These are phyloP conservation scores for Angophora floribunda DNA, from an alignment of 345 rosid species.

Conservation along the genomic window DNA sequence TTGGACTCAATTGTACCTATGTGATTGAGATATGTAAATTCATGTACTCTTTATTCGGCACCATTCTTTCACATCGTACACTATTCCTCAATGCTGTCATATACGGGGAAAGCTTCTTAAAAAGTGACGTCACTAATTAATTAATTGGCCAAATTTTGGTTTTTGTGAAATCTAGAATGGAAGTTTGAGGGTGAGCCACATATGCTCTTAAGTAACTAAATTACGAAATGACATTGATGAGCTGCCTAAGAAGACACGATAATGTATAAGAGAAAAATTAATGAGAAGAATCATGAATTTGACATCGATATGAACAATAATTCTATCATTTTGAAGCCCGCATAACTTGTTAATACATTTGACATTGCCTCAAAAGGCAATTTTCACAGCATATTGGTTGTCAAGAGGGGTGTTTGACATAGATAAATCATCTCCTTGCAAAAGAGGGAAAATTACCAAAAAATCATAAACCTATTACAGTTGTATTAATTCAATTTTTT, in stretches of 20 bases:
- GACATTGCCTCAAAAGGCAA: background rate
- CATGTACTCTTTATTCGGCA: background rate
- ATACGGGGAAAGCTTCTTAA: background rate
- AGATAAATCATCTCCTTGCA: background rate
- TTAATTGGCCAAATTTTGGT: background rate
- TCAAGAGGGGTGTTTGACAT: background rate
- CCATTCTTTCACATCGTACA: background rate
- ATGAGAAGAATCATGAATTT: background rate
- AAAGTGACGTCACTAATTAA: background rate
- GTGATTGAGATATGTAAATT: background rate
- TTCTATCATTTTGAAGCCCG: background rate
- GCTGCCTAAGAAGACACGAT: background rate
- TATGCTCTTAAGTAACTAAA: background rate
- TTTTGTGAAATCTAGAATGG: background rate
- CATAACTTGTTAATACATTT: background rate
- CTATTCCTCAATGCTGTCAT: background rate
- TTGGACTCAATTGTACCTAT: background rate
- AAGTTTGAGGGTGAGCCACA: background rate
- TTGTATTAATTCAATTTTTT: too few species aligned
- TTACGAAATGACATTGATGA: background rate
- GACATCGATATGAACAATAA: background rate
- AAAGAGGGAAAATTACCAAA: background rate
- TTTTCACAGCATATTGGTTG: background rate
- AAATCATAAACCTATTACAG: too few species aligned
- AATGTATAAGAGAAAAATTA: background rate